Conservation (phyloP, 305 asterid species). For the Plantago lanceolata region DNA sequence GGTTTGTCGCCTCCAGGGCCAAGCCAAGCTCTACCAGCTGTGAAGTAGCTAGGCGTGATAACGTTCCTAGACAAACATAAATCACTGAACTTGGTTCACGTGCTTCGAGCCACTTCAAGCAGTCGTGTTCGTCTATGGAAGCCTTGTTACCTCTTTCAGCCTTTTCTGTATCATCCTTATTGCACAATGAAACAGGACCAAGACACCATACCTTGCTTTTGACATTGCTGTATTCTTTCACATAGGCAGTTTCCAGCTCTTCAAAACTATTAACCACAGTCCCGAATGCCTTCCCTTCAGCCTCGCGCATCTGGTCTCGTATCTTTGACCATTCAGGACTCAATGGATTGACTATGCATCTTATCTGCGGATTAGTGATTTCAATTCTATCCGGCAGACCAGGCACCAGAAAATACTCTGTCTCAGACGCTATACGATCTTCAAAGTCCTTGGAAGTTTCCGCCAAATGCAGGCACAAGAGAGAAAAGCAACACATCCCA, state of each 20-base stretch:
- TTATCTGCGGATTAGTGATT: slow-evolving; percentile 42
- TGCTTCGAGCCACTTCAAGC: slow-evolving; percentile 40
- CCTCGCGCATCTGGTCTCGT: slow-evolving; percentile 28
- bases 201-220: slow-evolving; percentile 33
- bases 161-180: slow-evolving; percentile 26
- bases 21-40: slow-evolving; percentile 38
- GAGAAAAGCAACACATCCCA: slow-evolving; percentile 41
- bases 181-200: slow-evolving; percentile 38
- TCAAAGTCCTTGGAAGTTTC: slow-evolving; percentile 23
- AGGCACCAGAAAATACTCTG: slow-evolving; percentile 41
- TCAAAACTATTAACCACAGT: slow-evolving; percentile 44
- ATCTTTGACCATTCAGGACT: slow-evolving; percentile 8
- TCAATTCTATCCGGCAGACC: slow-evolving; percentile 36
- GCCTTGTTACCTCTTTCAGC: slow-evolving; percentile 40
- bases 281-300: slow-evolving; percentile 39
- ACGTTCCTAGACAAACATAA: slow-evolving; percentile 53
- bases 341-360: slow-evolving; percentile 29
- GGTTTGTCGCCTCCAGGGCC: slow-evolving; percentile 28
- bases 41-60: slow-evolving; percentile 23
- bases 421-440: slow-evolving; percentile 20
- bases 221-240: slow-evolving; percentile 26
- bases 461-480: slow-evolving; percentile 27
- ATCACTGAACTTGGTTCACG: slow-evolving; percentile 32
- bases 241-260: slow-evolving; percentile 37
- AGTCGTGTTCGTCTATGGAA: slow-evolving; percentile 31